Evolutionary conservation across 805 yeast species (phyloP), one percentile per base, ranked within the genome.

Genomic region (Myxozyma nipponensis): DNA sequence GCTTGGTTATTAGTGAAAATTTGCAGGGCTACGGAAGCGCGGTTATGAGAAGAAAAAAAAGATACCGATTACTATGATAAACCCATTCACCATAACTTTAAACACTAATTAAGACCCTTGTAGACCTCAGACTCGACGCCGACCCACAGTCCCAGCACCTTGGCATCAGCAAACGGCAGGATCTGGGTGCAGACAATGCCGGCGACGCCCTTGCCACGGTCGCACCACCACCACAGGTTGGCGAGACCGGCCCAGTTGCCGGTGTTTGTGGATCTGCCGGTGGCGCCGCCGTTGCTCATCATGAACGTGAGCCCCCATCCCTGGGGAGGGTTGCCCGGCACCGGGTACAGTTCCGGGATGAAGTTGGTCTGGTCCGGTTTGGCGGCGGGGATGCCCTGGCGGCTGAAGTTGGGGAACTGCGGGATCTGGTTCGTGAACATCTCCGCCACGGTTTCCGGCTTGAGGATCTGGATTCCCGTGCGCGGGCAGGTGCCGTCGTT

Each of bases 171-270:
- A 55, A 67, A 67, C 5, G 77, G 77, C 26, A 73, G 57, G 10
- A 70, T 46, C 46, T 72, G 75, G 22, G 69, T 60, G 19, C 67
- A 73, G 56, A 69, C 67, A 42, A 66, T 62, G 0, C 77, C 77
- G 2, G 70, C 76, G 44, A 72, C 57, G 15, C 66, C 70, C 41
- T 66, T 70, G 40, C 68, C 63, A 23, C 62, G 49, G 58, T 74
- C 77, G 32, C 73, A 54, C 76, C 76, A 74, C 57, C 63, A 74
- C 58, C 52, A 72, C 24, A 69, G 53, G 49, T 71, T 73, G 10
- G 71, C 65, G 28, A 72, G 42, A 1, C 77, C 77, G 23, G 68
- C 64, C 77, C 77, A 74, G 51, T 61, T 65, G 5, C 68, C 63
- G 0, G 74, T 61, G 2, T 69, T 68, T 2, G 57, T 58, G 21